Evolutionary conservation across 108 stramenopile genomes (phyloP), one percentile per base, ranked within the genome.

Genomic region (Mayamaea pseudoterrestris): DNA sequence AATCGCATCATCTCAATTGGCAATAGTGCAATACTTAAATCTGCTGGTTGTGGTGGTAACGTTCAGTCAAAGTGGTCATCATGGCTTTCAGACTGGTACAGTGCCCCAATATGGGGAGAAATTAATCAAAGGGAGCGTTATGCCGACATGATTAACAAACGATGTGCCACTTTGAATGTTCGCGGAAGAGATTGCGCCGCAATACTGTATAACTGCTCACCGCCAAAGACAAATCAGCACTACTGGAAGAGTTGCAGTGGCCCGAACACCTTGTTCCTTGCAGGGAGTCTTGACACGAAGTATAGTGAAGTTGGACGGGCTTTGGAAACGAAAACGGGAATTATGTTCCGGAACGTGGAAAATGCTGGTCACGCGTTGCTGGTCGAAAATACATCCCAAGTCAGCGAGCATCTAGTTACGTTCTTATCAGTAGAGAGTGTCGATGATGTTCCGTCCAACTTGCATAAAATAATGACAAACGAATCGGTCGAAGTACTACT

Each of bases 321-420:
- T 58, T 79, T 28, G 78, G 73, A 27, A 53, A 57, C 14, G 44
- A n/a, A n/a, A n/a, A n/a, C n/a, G n/a, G n/a, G n/a, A n/a, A 42
- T 16, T 78, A 70, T 76, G 25, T 59, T 7, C 39, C 40, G 17
- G 35, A 51, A 2, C 28, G 44, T 65, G 22, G 37, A 59, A 39
- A 51, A 53, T 35, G 55, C 60, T 40, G 83, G 89, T 1, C 89
- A 91, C 65, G 89, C 83, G 9, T 50, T 86, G 1, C 55, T 91
- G 3, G 58, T 67, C 0, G 81, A 91, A 53, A 71, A 63, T 5
- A 60, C 83, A 5, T 35, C 35, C 13, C 50, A 47, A 26, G 69
- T 85, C 17, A 54, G 83, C 3, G 35, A 46, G 1, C 60, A 63
- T 24, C 47, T 90, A 1, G 41, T 31, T 22, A 35, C 35, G 11